Evolutionary conservation across 768 basidiomycete species (phyloP).

Genomic region (Hypsizygus marmoreus): DNA sequence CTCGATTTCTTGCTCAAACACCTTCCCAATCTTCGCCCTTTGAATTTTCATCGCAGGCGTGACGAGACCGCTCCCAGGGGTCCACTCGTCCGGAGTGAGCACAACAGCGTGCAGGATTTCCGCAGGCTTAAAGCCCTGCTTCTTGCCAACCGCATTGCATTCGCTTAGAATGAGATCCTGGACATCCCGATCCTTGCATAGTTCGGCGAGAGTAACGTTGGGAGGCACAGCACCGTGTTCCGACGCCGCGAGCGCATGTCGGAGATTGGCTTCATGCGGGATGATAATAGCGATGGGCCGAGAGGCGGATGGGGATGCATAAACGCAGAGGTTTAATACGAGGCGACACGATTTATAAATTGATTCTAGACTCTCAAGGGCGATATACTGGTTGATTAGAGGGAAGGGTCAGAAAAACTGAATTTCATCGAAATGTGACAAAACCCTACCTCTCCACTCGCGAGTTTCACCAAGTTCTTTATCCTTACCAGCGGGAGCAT

Average conservation of each 20-base stretch:
- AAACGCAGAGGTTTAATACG: conserved; percentile 81
- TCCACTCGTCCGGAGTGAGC: conserved; percentile 85
- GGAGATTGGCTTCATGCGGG: conserved; percentile 76
- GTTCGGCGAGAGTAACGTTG: conserved; percentile 41
- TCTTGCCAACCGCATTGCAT: conserved; percentile 78
- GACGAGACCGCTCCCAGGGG: conserved; percentile 80
- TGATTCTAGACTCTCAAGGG: conserved; percentile 85
- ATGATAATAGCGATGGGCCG: conserved; percentile 85
- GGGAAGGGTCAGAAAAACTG: background rate
- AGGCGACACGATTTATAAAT: conserved; percentile 83
- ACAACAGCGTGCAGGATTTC: conserved; percentile 80
- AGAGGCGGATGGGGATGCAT: conserved; percentile 72
- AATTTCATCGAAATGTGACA: background rate
- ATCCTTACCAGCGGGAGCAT: conserved; percentile 31
- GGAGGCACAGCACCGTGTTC: conserved; percentile 10
- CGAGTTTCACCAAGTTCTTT: conserved; percentile 25
- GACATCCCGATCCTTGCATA: conserved; percentile 61
- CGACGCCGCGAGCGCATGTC: conserved; percentile 46
- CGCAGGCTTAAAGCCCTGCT: conserved; percentile 78
- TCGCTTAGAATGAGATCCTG: conserved; percentile 66
- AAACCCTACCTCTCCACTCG: conserved; percentile 21
- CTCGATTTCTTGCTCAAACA: conserved; percentile 64
- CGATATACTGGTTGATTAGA: conserved; percentile 68
- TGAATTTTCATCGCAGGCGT: conserved; percentile 94
- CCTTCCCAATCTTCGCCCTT: conserved; percentile 67